phyloP scores from a whole-genome alignment of 257 asterid species.

The Striga asiatica region DNA sequence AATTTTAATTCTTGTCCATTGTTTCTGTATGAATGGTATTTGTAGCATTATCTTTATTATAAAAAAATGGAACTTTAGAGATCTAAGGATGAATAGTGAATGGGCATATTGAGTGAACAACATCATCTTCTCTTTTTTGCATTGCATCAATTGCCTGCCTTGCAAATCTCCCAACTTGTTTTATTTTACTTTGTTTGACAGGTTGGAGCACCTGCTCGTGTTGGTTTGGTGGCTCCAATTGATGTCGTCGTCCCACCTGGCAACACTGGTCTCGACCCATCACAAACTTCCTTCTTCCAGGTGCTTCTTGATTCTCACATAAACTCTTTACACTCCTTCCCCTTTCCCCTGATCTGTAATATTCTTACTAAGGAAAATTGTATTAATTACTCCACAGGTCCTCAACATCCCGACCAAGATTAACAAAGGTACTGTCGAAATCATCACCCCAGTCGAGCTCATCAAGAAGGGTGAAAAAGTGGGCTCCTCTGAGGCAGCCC shows the following conservation, averaged over 20 bases:
- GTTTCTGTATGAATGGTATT: too few relatives aligned
- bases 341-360: too few relatives aligned
- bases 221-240: constrained; percentile 86
- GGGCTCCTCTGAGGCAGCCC: constrained; percentile 91
- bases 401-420: constrained; percentile 94
- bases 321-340: too few relatives aligned
- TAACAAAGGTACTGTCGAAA: constrained; percentile 98
- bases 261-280: constrained; percentile 95
- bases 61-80: too few relatives aligned
- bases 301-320: constrained; percentile 16
- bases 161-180: too few relatives aligned
- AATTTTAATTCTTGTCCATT: too few relatives aligned
- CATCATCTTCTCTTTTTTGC: neutral
- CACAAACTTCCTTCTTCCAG: constrained; percentile 97
- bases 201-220: constrained; percentile 99
- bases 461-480: constrained; percentile 97
- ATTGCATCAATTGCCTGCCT: too few relatives aligned
- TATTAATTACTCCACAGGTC: constrained; percentile 26
- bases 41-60: too few relatives aligned
- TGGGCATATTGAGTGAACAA: too few relatives aligned
- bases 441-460: constrained; percentile 96
- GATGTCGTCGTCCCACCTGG: constrained; percentile 98
- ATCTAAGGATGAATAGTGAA: too few relatives aligned
- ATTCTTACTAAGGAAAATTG: neutral
- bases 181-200: neutral